These are phyloP conservation scores for Phytophthora nicotianae DNA, from an alignment of 352 stramenopile genomes.

Conservation along the genomic window DNA sequence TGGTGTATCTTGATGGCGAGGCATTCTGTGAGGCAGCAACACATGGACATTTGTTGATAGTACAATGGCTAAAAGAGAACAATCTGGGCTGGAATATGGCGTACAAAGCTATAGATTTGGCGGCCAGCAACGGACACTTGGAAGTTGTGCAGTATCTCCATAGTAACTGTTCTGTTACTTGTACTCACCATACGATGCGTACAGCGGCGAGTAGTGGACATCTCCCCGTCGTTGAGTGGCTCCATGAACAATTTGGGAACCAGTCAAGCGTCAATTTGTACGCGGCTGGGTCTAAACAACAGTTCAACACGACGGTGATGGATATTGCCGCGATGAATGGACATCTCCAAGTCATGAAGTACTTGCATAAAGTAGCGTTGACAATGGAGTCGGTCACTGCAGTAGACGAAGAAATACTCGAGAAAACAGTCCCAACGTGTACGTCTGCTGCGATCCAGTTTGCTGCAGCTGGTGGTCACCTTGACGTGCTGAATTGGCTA, in stretches of 20 bases:
- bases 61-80: conserved; percentile 30
- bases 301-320: conserved; percentile 32
- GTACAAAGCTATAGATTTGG: conserved; percentile 30
- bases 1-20: conserved; percentile 23
- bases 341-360: conserved; percentile 36
- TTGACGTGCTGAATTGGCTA: conserved; percentile 40
- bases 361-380: conserved; percentile 23
- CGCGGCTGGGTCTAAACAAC: conserved; percentile 17
- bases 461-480: conserved; percentile 18
- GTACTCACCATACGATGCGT: conserved; percentile 26
- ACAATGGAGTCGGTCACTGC: conserved; percentile 6
- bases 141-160: conserved; percentile 31
- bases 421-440: conserved; percentile 18
- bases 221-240: conserved; percentile 28
- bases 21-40: conserved; percentile 28
- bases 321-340: conserved; percentile 39
- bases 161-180: conserved; percentile 17
- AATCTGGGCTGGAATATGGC: conserved; percentile 30
- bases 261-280: conserved; percentile 19
- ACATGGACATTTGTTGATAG: conserved; percentile 20
- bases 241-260: conserved; percentile 20
- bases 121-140: conserved; percentile 27
- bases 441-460: conserved; percentile 26
- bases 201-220: conserved; percentile 27
- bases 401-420: not conserved